These are phyloP conservation scores for Mangifera indica DNA, from an alignment of 345 rosid genomes.

Conservation along the genomic window DNA sequence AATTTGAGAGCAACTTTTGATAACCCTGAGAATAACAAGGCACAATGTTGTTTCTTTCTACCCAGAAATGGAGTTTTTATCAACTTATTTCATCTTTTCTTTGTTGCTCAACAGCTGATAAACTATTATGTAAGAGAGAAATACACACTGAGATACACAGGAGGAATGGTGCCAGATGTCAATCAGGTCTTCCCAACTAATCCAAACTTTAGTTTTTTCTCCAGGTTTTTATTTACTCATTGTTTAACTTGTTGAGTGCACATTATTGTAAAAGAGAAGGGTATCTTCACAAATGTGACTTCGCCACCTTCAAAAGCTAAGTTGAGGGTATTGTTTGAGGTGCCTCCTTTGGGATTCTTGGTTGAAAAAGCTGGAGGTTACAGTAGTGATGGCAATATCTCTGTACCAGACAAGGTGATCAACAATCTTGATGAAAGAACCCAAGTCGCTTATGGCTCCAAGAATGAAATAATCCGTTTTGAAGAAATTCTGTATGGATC, in stretches of 20 bases:
- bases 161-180: constrained; percentile 99
- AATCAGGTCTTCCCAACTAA: constrained; percentile 56
- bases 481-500: constrained; percentile 87
- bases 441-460: constrained; percentile 95
- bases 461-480: constrained; percentile 84
- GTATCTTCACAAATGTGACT: constrained; percentile 82
- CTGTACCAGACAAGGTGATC: constrained; percentile 75
- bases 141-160: constrained; percentile 96
- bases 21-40: constrained; percentile 81
- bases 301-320: constrained; percentile 93
- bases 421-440: constrained; percentile 76
- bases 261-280: constrained; percentile 97
- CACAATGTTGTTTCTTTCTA: constrained; percentile 6
- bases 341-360: constrained; percentile 78
- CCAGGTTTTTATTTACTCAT: not conserved
- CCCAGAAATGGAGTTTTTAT: not conserved
- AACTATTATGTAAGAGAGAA: constrained; percentile 85
- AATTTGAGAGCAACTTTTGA: constrained; percentile 93
- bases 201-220: not conserved
- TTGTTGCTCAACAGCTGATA: constrained; percentile 52
- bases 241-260: constrained; percentile 19
- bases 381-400: constrained; percentile 78
- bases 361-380: constrained; percentile 88
- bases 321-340: constrained; percentile 88
- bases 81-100: not conserved